Base-by-base conservation (phyloP, 805 yeast species). In the Jamesozyma jinghongensis region DNA sequence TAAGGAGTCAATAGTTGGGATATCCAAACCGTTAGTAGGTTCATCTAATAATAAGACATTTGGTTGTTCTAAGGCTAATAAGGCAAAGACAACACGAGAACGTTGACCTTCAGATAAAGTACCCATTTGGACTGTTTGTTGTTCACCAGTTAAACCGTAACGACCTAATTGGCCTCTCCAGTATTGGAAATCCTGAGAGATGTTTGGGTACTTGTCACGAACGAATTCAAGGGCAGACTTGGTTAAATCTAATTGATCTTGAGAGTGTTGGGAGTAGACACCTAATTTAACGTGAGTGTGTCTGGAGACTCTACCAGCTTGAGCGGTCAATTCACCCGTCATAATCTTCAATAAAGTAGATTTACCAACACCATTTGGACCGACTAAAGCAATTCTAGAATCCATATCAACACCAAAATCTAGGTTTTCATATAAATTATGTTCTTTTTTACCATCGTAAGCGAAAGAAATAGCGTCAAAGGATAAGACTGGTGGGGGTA, bases 321-420 rank as follows among this genome's bases (percentile, higher is more conserved):
- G 95, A 40, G 97, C 85, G 53, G 73, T 77, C 59, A 90, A 74
- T 54, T 77, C 81, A 68, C 98, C 98, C 55, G 96, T 94, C 95
- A 92, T 90, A 60, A 92, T 74, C 67, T 92, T 92, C 64, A 92
- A 79, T 61, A 90, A 70, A 16, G 98, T 90, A 39, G 97, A 88
- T 69, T 90, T 90, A 71, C 98, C 98, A 55, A 90, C 90, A 85
- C 98, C 98, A 66, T 90, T 90, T 62, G 97, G 97, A 33, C 98
- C 98, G 46, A 90, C 97, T 38, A 90, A 74, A 33, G 98, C 97
- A 61, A 90, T 80, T 72, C 98, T 83, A 32, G 97, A 88, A 69
- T 92, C 98, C 97, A 92, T 92, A 73, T 92, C 98, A 45, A 92
- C 88, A 81, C 98, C 98, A 54, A 92, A 92, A 63, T 87, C 90